phyloP scores from a whole-genome alignment of 352 stramenopile species.

The Globisporangium irregulare region DNA sequence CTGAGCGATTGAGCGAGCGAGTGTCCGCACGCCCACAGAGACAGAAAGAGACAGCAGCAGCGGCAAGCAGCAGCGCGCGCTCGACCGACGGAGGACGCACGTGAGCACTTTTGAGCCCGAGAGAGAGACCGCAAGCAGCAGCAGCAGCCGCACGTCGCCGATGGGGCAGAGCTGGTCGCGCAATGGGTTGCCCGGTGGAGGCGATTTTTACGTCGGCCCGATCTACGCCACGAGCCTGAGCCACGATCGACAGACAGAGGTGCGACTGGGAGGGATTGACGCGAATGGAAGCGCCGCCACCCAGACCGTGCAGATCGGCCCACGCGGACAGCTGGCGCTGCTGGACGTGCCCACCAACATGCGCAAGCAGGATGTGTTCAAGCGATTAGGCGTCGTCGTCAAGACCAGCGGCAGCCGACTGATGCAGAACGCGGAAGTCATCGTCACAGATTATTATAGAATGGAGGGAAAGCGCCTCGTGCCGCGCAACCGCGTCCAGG shows the following conservation, averaged over 20 bases:
- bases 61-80: background rate
- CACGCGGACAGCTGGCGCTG: slow-evolving; percentile 61
- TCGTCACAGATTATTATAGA: slow-evolving; percentile 78
- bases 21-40: background rate
- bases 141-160: background rate
- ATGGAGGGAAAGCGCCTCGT: slow-evolving; percentile 79
- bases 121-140: slow-evolving; percentile 1
- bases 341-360: slow-evolving; percentile 47
- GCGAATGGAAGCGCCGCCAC: slow-evolving; percentile 28
- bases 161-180: slow-evolving; percentile 69
- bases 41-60: slow-evolving; percentile 10
- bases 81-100: background rate
- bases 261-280: slow-evolving; percentile 54
- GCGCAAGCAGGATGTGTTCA: slow-evolving; percentile 76
- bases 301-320: slow-evolving; percentile 63
- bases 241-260: slow-evolving; percentile 83
- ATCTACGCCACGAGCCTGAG: slow-evolving; percentile 85
- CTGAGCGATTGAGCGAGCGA: background rate
- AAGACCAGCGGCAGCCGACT: slow-evolving; percentile 83
- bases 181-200: slow-evolving; percentile 54
- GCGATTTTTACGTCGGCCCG: slow-evolving; percentile 78
- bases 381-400: slow-evolving; percentile 72
- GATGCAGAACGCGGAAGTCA: slow-evolving; percentile 82
- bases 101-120: background rate
- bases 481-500: slow-evolving; percentile 66